Conservation (phyloP, 805 yeast genomes). For the Sungouiella blattae region DNA sequence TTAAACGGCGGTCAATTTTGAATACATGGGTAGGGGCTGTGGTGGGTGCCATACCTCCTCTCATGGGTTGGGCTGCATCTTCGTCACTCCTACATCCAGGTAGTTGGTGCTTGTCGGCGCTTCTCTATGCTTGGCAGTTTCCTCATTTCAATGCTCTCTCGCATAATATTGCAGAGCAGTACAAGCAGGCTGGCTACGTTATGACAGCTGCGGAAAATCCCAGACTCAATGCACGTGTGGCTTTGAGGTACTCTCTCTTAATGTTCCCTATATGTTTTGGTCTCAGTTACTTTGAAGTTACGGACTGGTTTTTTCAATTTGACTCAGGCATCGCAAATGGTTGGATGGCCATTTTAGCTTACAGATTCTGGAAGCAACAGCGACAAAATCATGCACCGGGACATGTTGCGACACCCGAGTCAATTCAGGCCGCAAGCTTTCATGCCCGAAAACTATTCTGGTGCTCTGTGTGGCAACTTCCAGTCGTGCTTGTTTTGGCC, state of each 20-base stretch:
- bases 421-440: conserved; percentile 53
- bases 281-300: conserved; percentile 69
- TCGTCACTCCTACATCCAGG: conserved; percentile 80
- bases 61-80: conserved; percentile 97
- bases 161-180: conserved; percentile 84
- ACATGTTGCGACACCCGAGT: conserved; percentile 49
- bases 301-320: conserved; percentile 75
- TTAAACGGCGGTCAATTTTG: conserved; percentile 77
- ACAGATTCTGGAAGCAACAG: conserved; percentile 84
- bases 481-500: conserved; percentile 83
- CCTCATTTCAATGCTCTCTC: conserved; percentile 95
- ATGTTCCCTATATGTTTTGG: conserved; percentile 95
- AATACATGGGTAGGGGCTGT: conserved; percentile 99
- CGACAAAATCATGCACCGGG: conserved; percentile 48
- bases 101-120: conserved; percentile 89
- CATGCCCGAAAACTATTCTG: conserved; percentile 86
- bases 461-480: conserved; percentile 93
- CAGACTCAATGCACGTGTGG: conserved; percentile 85
- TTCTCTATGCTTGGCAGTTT: conserved; percentile 96
- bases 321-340: conserved; percentile 82
- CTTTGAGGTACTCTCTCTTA: conserved; percentile 80
- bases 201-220: conserved; percentile 97
- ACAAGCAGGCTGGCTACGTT: conserved; percentile 91
- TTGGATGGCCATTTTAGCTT: conserved; percentile 81
- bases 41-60: conserved; percentile 98